phyloP scores from a whole-genome alignment of 2,329 filamentous ascomycete genomes.

The Onygenales sp. region DNA sequence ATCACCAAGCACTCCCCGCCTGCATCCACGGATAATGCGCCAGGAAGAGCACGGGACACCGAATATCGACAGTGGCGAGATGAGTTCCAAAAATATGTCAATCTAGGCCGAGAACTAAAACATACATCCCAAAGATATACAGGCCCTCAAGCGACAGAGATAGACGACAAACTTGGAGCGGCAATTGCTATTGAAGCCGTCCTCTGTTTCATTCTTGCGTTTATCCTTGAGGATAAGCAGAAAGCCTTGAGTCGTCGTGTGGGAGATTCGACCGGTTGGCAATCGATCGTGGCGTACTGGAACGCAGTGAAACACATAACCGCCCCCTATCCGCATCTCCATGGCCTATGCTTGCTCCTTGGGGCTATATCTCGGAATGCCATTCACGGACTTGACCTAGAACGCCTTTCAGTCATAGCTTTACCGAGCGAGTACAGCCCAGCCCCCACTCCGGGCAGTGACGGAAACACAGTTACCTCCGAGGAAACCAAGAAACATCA shows the following conservation, averaged over 20 bases:
- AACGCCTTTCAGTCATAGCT: constrained; percentile 33
- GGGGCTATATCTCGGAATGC: constrained; percentile 38
- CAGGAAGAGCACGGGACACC: constrained; percentile 18
- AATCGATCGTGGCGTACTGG: constrained; percentile 39
- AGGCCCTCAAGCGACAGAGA: constrained; percentile 15
- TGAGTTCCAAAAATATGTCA: constrained; percentile 32
- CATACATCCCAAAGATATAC: constrained; percentile 32
- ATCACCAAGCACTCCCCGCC: constrained; percentile 20
- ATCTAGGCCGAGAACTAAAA: constrained; percentile 37
- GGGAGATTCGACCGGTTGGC: constrained; percentile 35
- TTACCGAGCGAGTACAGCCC: constrained; percentile 29
- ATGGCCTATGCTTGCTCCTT: constrained; percentile 36
- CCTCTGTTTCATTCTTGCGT: constrained; percentile 39
- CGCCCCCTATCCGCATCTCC: constrained; percentile 29
- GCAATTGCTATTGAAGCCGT: constrained; percentile 36
- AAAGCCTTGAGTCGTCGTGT: constrained; percentile 27
- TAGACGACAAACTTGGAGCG: constrained; percentile 28
- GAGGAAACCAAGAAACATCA: constrained; percentile 28
- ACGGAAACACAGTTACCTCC: constrained; percentile 26
- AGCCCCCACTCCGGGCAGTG: constrained; percentile 35
- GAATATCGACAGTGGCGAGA: constrained; percentile 35
- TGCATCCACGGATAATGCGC: constrained; percentile 14
- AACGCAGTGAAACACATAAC: constrained; percentile 33
- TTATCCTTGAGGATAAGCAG: constrained; percentile 32
- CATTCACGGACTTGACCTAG: constrained; percentile 35